Base-by-base conservation (phyloP, 2,329 filamentous ascomycete genomes). In the Pezicula carpinea region DNA sequence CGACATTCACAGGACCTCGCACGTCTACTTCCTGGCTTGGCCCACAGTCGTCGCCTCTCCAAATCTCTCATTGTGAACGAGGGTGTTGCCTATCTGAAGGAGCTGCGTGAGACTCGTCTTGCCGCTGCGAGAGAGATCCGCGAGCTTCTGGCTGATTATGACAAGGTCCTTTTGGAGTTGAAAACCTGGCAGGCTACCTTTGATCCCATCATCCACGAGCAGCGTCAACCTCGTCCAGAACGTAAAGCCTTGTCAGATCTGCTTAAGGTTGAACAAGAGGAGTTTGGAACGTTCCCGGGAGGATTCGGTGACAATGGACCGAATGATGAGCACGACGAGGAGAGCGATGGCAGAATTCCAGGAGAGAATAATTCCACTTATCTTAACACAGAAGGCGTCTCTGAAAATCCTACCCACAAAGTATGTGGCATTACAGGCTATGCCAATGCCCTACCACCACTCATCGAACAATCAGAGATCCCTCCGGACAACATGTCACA, bases 51-150 rank as follows among this genome's bases (percentile, higher is more conserved):
- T 19, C 56, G 55, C 10, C 50, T 59, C n/a, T 58, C 55, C 39
- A 59, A 59, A 35, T 49, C 53, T 13, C 46, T 56, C 43, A 59
- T 59, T 36, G 52, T 59, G 13, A 49, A 56, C 29, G 53, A 58
- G 18, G 58, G 56, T 39, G 53, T 57, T n/a, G 40, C 43, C 2
- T 51, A 52, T 10, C 49, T 52, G 29, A 51, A 51, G 29, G 19
- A 36, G n/a, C 55, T 55, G 31, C 34, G 53, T 7, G 22, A 51
- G 15, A 23, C 50, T 5, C 49, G 51, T 10, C 33, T 54, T 10
- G 41, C 46, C 23, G 53, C 50, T 18, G 36, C 47, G 2, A 39
- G 43, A 14, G 55, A 53, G 21, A 23, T 53, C n/a, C 52, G 45
- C 14, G 32, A 31, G 6, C 41, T 59, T 14, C 34, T 59, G 6